A percentile compares a stretch with the other conserved stretches of the same genome.
These are phyloP conservation scores for Tremella mesenterica DNA, from an alignment of 768 basidiomycete genomes.

Conservation along the genomic window DNA sequence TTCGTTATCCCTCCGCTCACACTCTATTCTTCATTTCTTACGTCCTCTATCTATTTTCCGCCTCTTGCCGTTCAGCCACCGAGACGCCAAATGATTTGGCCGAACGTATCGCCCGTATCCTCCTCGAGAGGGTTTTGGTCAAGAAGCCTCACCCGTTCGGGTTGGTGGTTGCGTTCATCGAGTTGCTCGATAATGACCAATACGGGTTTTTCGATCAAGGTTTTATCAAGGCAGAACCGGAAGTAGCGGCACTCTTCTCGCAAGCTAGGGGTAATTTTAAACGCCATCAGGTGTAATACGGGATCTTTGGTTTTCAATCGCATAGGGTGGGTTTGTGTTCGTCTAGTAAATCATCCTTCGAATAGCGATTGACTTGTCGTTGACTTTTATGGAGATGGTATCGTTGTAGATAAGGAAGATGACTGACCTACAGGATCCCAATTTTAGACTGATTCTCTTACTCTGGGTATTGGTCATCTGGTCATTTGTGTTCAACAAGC, in stretches of 20 bases:
- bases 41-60: constrained; percentile 70
- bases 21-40: constrained; percentile 96
- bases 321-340: neutral
- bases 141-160: constrained; percentile 97
- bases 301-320: neutral
- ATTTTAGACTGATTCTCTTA: too few relatives aligned
- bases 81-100: constrained; percentile 52
- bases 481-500: too few relatives aligned
- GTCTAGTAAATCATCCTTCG: too few relatives aligned
- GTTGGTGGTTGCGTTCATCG: constrained; percentile 83
- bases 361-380: too few relatives aligned
- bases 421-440: neutral
- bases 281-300: neutral
- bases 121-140: constrained; percentile 87
- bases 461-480: too few relatives aligned
- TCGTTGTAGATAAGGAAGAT: too few relatives aligned
- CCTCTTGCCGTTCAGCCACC: constrained; percentile 15
- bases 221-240: constrained; percentile 37
- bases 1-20: constrained; percentile 96
- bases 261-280: neutral
- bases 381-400: too few relatives aligned
- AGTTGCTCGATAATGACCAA: constrained; percentile 65
- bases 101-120: constrained; percentile 52
- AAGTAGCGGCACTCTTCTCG: constrained; percentile 28
- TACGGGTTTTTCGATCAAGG: constrained; percentile 44